Base-by-base conservation (phyloP, 2,329 filamentous ascomycete species). In the Passalora sequoiae region DNA sequence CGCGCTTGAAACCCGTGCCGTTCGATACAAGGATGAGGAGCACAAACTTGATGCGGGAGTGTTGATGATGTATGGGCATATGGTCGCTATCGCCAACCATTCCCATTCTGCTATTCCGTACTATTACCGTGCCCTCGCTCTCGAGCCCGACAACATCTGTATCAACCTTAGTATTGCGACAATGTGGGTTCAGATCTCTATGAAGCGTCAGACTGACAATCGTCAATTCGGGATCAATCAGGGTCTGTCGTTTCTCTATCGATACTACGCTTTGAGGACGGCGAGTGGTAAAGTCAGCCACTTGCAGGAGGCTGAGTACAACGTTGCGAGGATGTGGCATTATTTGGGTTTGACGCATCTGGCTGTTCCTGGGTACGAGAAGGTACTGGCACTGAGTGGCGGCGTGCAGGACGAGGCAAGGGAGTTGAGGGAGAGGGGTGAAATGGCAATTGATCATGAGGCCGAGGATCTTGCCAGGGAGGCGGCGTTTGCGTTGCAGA, bases 191-290 rank as follows among this genome's bases (percentile, higher is more conserved):
- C 87, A 96, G 63, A 85, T 92, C 62, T 83, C 85, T 0, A 76
- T 96, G 59, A 96, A 97, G 64, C 78, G 91, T 2, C 87, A 94
- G 64, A 82, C 84, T 0, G 87, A 91, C 36, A 97, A 97, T 61
- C 75, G 92, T 1, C 91, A 97, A 61, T 91, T 86, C 60, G 78
- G 89, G 29, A 80, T 96, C 30, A 74, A 87, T 51, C 89, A 97
- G 63, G 92, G 89, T 0, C 75, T 96, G 38, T 73, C 82, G 0
- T 96, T 95, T 58, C 67, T 97, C 44, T 78, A 83, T 44, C 72
- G 79, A 25, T 94, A 94, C 66, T 83, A 85, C 53, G 72, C 79
- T 2, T 61, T 78, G 19, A 74, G 84, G 19, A 69, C 67, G 3
- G 55, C 58, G 10, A 55, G 44, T 10, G 61, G 61, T 6, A 54